Percentiles rank a stretch among this genome's conserved stretches.
Conservation (phyloP, 495 filamentous ascomycete species). For the Lophiostoma macrostomum region DNA sequence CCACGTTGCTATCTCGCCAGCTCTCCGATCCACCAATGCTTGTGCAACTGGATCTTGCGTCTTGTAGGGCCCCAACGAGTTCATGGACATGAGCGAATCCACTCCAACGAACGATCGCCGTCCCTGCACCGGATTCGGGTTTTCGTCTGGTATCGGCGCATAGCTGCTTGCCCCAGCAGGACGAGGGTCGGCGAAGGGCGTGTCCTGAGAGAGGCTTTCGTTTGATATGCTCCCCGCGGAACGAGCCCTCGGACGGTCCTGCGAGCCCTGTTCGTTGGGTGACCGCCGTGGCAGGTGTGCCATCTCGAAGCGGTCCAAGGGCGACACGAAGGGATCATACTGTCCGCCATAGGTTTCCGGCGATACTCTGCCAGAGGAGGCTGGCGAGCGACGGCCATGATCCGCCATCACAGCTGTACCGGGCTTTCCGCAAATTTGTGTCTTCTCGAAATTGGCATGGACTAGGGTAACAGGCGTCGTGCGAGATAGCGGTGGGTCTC, state of each 20-base stretch:
- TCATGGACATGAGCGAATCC: conserved; percentile 4
- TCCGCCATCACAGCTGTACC: too few relatives aligned
- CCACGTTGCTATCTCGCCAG: conserved; percentile 35
- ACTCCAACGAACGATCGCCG: neutral
- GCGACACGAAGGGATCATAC: conserved; percentile 29
- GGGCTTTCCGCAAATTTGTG: too few relatives aligned
- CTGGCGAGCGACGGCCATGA: conserved; percentile 1
- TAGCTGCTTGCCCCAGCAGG: conserved; percentile 1
- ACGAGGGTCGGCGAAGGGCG: neutral
- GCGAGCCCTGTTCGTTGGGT: neutral
- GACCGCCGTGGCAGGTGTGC: conserved; percentile 3
- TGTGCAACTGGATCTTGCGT: conserved; percentile 25
- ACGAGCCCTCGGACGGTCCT: neutral
- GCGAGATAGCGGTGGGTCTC: too few relatives aligned
- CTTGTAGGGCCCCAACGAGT: conserved; percentile 13
- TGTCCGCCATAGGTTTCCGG: conserved; percentile 3
- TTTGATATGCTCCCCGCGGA: neutral
- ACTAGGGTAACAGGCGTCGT: too few relatives aligned
- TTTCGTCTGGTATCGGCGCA: conserved; percentile 5
- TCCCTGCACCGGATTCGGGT: too few relatives aligned
- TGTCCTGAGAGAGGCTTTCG: neutral
- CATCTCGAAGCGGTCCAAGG: conserved; percentile 30
- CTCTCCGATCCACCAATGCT: conserved; percentile 21
- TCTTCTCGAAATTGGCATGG: too few relatives aligned
- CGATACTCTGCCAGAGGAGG: conserved; percentile 9